These are phyloP conservation scores for Rasamsonia emersonii DNA, from an alignment of 2,329 filamentous ascomycete species.

Conservation along the genomic window DNA sequence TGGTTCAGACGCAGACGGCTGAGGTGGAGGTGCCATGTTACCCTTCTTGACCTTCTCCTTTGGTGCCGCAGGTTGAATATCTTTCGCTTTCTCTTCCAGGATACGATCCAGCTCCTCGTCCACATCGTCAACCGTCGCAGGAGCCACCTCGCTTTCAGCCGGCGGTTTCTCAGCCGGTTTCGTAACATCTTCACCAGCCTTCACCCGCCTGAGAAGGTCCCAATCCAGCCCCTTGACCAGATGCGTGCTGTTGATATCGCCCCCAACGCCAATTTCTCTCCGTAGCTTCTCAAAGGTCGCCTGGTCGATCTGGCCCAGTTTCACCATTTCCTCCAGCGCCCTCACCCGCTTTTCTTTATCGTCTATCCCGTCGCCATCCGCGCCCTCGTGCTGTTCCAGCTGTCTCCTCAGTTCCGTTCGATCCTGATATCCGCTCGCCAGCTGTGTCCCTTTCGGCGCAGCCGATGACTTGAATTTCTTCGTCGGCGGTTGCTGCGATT, in stretches of 20 bases:
- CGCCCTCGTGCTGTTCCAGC: conserved; percentile 42
- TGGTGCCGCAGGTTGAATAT: conserved; percentile 20
- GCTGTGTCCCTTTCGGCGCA: conserved; percentile 72
- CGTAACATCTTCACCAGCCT: conserved; percentile 48
- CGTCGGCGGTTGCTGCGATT: conserved; percentile 42
- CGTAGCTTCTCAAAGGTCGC: conserved; percentile 67
- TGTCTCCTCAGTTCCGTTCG: conserved; percentile 56
- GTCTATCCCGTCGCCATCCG: conserved; percentile 39
- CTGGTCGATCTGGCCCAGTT: conserved; percentile 74
- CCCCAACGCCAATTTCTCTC: conserved; percentile 66
- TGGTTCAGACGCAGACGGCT: conserved; percentile 24
- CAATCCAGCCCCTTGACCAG: conserved; percentile 88
- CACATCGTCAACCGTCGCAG: conserved; percentile 36
- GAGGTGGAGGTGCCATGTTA: conserved; percentile 35
- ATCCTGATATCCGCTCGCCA: conserved; percentile 76
- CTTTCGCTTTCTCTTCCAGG: conserved; percentile 29
- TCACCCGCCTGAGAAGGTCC: conserved; percentile 49
- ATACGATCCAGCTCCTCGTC: conserved; percentile 53
- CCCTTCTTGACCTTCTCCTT: conserved; percentile 44
- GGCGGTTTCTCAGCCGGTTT: conserved; percentile 13
- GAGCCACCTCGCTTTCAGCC: conserved; percentile 16
- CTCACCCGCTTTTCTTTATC: conserved; percentile 60
- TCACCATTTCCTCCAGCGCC: conserved; percentile 71
- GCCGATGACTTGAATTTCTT: conserved; percentile 69
- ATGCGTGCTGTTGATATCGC: conserved; percentile 72